phyloP scores from a whole-genome alignment of 2,329 filamentous ascomycete genomes.

The Didymella sp. region DNA sequence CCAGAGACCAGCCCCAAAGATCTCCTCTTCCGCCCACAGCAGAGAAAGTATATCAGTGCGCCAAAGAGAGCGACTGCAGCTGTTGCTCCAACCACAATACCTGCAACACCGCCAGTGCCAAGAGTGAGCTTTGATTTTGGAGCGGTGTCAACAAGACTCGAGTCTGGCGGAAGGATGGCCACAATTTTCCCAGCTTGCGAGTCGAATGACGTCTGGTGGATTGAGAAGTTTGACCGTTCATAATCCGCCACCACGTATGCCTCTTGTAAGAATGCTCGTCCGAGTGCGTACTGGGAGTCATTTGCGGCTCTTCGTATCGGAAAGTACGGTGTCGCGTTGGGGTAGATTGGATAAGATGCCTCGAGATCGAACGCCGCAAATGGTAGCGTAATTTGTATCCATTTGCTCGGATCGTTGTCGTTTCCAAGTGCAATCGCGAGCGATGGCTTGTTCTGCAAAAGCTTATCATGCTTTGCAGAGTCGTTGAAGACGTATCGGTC shows the following conservation, averaged over 20 bases:
- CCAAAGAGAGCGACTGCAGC: not conserved
- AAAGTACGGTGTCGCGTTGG: slow-evolving; percentile 70
- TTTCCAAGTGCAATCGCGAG: slow-evolving; percentile 32
- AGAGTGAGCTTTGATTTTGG: not conserved
- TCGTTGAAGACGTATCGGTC: slow-evolving; percentile 45
- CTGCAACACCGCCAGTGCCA: not conserved
- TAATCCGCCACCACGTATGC: slow-evolving; percentile 58
- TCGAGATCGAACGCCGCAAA: slow-evolving; percentile 55
- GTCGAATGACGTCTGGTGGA: slow-evolving; percentile 5
- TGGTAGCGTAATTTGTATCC: slow-evolving; percentile 48
- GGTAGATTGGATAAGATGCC: slow-evolving; percentile 59
- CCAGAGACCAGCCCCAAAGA: not conserved
- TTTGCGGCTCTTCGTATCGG: slow-evolving; percentile 64
- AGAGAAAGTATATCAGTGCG: not conserved
- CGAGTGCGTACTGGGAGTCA: slow-evolving; percentile 64
- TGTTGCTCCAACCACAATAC: not conserved
- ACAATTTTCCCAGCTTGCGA: not conserved
- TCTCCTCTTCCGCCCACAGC: not conserved
- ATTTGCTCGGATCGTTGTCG: not conserved
- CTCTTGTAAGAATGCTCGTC: slow-evolving; percentile 72
- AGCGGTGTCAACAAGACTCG: not conserved
- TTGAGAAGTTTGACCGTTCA: slow-evolving; percentile 50
- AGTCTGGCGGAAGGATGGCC: not conserved
- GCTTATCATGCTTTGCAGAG: slow-evolving; percentile 29
- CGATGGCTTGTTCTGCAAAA: slow-evolving; percentile 32